Conservation (phyloP, 1,284 basidiomycete species). For the Vanrija sp. region DNA sequence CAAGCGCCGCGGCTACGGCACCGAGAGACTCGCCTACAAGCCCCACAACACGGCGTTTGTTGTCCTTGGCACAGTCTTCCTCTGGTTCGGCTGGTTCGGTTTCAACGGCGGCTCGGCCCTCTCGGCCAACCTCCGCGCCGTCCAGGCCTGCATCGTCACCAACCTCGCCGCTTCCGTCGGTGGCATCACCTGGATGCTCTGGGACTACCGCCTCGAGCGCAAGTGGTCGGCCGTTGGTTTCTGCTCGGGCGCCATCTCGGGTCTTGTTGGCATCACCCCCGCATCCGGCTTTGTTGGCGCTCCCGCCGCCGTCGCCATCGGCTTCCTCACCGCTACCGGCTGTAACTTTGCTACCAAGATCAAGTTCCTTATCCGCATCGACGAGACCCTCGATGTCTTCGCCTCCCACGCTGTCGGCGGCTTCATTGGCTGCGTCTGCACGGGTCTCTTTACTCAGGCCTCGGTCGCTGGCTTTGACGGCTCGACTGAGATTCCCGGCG, state of each 20-base stretch:
- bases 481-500: conserved; percentile 66
- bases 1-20: conserved; percentile 83
- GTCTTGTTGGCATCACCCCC: conserved; percentile 80
- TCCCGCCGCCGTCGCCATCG: conserved; percentile 75
- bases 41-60: conserved; percentile 78
- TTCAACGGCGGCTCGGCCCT: conserved; percentile 71
- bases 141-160: conserved; percentile 87
- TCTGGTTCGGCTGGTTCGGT: conserved; percentile 99
- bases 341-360: conserved; percentile 95
- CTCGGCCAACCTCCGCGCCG: conserved; percentile 79
- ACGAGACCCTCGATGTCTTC: conserved; percentile 70
- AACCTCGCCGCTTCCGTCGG: conserved; percentile 82
- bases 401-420: conserved; percentile 87
- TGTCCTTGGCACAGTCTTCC: conserved; percentile 84
- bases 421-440: conserved; percentile 63
- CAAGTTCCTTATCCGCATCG: conserved; percentile 64
- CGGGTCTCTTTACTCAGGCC: conserved; percentile 81
- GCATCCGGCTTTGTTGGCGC: conserved; percentile 84
- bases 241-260: conserved; percentile 89
- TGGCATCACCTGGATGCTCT: conserved; percentile 91
- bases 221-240: conserved; percentile 94
- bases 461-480: conserved; percentile 84
- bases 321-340: conserved; percentile 73
- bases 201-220: conserved; percentile 86
- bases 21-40: conserved; percentile 84